Evolutionary conservation across 495 filamentous ascomycete genomes (phyloP), one percentile per base, ranked within the genome.

Genomic region (Penicillium pancosmium): DNA sequence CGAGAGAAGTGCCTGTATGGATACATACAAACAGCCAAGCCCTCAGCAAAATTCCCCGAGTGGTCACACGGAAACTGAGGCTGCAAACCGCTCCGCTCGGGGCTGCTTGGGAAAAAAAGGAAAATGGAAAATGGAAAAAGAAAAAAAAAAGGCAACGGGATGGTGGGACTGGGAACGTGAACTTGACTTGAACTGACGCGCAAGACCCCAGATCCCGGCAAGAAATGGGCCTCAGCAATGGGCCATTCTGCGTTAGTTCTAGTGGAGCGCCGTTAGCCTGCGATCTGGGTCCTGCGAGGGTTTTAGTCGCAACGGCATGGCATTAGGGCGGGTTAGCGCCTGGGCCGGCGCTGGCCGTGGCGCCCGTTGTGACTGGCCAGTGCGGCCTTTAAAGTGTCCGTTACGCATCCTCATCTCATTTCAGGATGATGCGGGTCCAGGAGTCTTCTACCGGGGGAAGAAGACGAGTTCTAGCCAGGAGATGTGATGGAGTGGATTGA

Each of bases 261-360:
- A 46, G 60, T 58, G 55, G 56, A 48, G 57, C 47, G 60, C 66
- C 63, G 63, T 66, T 68, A 56, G 57, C 50, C 38, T 47, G 48
- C 21, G 61, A 64, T 64, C 62, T 64, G 62, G 62, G 60, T 61
- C 57, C 54, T 54, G 18, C 46, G 36, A 44, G 41, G n/a, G 53
- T 63, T 62, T 64, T 65, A 69, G 65, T 65, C 56, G 55, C 64
- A 69, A 69, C 67, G 64, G 64, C 54, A 65, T 44, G 54, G 65
- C 65, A 67, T 68, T 63, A 66, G 59, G 53, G 59, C 59, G 51
- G 33, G 35, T 62, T 65, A 62, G 63, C 54, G 65, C 64, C 60
- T 66, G 55, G 60, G 40, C 66, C 50, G 58, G 55, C 43, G 53
- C 43, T 54, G 58, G 3, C 27, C 58, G 62, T 60, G 55, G 38